Conservation (phyloP, 1,139 yeast species). For the Geotrichum europaeum region DNA sequence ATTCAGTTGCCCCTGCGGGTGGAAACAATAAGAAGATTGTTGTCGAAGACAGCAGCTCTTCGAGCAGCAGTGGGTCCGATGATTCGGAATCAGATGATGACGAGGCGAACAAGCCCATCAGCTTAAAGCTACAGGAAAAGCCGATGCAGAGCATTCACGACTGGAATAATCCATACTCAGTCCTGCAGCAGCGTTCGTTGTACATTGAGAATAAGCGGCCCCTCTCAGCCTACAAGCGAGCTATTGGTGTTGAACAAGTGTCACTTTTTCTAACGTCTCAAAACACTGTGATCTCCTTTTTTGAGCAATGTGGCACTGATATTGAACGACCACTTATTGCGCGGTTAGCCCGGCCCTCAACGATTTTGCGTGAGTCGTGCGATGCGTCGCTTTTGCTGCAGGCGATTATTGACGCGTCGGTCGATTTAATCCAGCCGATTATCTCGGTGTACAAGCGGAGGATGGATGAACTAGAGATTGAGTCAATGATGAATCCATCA, state of each 20-base stretch:
- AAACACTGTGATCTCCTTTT: slow-evolving; percentile 46
- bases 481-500: slow-evolving; percentile 46
- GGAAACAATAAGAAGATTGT: background rate
- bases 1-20: background rate
- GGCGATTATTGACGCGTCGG: slow-evolving; percentile 47
- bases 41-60: slow-evolving; percentile 1
- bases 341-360: slow-evolving; percentile 41
- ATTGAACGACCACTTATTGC: slow-evolving; percentile 45
- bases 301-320: slow-evolving; percentile 48
- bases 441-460: slow-evolving; percentile 49
- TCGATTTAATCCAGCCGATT: slow-evolving; percentile 54
- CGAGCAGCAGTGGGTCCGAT: slow-evolving; percentile 1
- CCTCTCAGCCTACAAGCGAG: slow-evolving; percentile 40
- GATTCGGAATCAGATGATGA: slow-evolving; percentile 4
- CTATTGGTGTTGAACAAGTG: slow-evolving; percentile 51
- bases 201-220: slow-evolving; percentile 43
- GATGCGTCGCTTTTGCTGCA: slow-evolving; percentile 49
- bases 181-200: slow-evolving; percentile 12
- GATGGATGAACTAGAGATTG: slow-evolving; percentile 45
- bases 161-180: slow-evolving; percentile 35
- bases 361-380: slow-evolving; percentile 44
- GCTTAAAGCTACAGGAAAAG: slow-evolving; percentile 7
- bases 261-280: slow-evolving; percentile 43
- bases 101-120: slow-evolving; percentile 11
- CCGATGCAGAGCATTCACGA: slow-evolving; percentile 34